These are phyloP conservation scores for Erigeron philadelphicus DNA, from an alignment of 140 eudicot species.

Conservation along the genomic window DNA sequence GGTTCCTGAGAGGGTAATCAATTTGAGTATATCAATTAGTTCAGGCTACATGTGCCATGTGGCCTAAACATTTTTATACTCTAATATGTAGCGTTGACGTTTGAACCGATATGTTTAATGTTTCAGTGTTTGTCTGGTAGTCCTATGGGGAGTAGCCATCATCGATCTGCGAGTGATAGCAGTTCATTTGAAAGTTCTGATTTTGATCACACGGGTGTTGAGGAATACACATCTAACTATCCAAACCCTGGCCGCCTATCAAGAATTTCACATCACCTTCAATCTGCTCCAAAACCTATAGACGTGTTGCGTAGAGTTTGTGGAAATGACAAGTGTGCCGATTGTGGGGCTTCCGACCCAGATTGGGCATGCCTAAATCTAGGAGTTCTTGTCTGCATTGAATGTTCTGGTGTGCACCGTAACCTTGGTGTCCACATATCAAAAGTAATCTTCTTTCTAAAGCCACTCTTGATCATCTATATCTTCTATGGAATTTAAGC, in stretches of 20 bases:
- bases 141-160: slow-evolving; percentile 91
- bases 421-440: slow-evolving; percentile 98
- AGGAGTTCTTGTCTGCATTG: slow-evolving; percentile 91
- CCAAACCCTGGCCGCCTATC: slow-evolving; percentile 64
- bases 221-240: slow-evolving; percentile 63
- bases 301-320: slow-evolving; percentile 63
- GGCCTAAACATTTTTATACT: no score
- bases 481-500: neutral
- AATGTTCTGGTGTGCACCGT: slow-evolving; percentile 98
- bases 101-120: neutral
- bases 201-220: slow-evolving; percentile 69
- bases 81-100: neutral
- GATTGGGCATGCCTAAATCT: slow-evolving; percentile 99
- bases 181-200: slow-evolving; percentile 94
- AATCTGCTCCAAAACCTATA: slow-evolving; percentile 65
- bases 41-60: no score
- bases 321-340: slow-evolving; percentile 94
- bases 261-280: slow-evolving; percentile 74
- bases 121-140: slow-evolving; percentile 75
- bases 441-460: slow-evolving; percentile 45
- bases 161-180: slow-evolving; percentile 89
- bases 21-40: neutral
- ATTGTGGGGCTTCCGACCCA: slow-evolving; percentile 94
- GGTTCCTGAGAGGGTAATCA: slow-evolving; percentile 83
- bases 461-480: slow-evolving; percentile 5